Percentiles rank a stretch among this genome's conserved stretches.
phyloP scores from a whole-genome alignment of 805 yeast species.

The Sungouiozyma intestinalis region DNA sequence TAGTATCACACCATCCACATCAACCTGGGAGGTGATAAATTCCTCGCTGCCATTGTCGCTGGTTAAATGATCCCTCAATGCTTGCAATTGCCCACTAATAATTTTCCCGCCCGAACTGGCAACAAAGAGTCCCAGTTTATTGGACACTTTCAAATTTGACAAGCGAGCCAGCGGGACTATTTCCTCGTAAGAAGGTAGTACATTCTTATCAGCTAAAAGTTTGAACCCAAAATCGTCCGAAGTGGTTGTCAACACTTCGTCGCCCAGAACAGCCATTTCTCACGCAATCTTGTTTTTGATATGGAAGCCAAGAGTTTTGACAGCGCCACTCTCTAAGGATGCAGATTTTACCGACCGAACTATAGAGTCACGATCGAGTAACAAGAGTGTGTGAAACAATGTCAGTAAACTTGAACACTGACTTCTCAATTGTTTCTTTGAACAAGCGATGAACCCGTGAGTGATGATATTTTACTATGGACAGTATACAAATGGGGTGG shows the following conservation, averaged over 20 bases:
- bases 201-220: conserved; percentile 24
- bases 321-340: no score
- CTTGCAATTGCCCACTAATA: conserved; percentile 28
- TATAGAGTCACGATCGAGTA: no score
- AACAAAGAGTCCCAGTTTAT: conserved; percentile 25
- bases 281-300: not conserved
- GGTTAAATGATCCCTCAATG: conserved; percentile 24
- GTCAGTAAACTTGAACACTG: no score
- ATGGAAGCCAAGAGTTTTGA: no score
- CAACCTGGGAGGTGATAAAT: conserved; percentile 9
- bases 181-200: conserved; percentile 32
- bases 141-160: conserved; percentile 32
- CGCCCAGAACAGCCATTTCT: conserved; percentile 13
- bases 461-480: no score
- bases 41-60: conserved; percentile 11
- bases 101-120: conserved; percentile 31
- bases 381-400: no score
- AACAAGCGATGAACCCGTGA: no score
- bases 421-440: no score
- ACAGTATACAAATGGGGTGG: no score
- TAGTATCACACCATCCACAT: conserved; percentile 20
- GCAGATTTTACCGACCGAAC: no score
- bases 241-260: conserved; percentile 17
- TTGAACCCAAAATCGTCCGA: conserved; percentile 39
- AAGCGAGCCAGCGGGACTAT: conserved; percentile 27